These are phyloP conservation scores for Microsporum ferrugineum DNA, from an alignment of 2,329 filamentous ascomycete species.

Conservation along the genomic window DNA sequence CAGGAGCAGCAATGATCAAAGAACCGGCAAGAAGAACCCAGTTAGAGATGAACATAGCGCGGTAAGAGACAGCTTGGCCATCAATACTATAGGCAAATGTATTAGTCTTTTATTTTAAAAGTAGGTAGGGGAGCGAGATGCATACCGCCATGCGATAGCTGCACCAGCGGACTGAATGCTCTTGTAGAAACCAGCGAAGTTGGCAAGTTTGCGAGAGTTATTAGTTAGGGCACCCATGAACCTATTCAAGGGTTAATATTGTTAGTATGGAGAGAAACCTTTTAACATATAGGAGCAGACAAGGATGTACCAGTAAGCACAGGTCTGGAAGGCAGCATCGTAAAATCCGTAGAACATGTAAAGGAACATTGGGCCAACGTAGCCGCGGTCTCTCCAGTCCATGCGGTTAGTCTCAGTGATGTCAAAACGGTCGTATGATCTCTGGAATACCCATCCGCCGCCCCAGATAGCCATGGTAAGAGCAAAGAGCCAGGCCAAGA, in stretches of 20 bases:
- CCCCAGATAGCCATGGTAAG: conserved; percentile 74
- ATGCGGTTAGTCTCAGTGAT: conserved; percentile 15
- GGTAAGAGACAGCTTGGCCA: conserved; percentile 49
- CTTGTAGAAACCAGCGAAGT: conserved; percentile 85
- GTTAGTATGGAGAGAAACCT: not conserved
- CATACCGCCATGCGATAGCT: conserved; percentile 44
- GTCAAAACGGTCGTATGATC: conserved; percentile 42
- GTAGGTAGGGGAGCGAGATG: conserved; percentile 5
- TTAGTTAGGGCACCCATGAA: conserved; percentile 91
- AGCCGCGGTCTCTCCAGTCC: conserved; percentile 42
- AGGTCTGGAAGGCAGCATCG: conserved; percentile 82
- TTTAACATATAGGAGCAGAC: not conserved
- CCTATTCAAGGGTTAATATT: conserved; percentile 33
- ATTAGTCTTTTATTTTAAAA: conserved; percentile 8
- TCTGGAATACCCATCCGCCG: conserved; percentile 70
- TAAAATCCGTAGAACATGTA: conserved; percentile 87
- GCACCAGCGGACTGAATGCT: conserved; percentile 76
- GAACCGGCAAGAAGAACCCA: conserved; percentile 66
- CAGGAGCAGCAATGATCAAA: conserved; percentile 63
- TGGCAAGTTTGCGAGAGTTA: conserved; percentile 81
- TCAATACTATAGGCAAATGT: conserved; percentile 58
- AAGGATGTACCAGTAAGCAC: conserved; percentile 65
- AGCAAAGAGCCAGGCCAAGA: conserved; percentile 50
- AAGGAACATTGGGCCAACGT: conserved; percentile 70
- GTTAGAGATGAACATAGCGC: conserved; percentile 59